phyloP scores from a whole-genome alignment of 345 rosid genomes.

The Euphorbia lathyris region DNA sequence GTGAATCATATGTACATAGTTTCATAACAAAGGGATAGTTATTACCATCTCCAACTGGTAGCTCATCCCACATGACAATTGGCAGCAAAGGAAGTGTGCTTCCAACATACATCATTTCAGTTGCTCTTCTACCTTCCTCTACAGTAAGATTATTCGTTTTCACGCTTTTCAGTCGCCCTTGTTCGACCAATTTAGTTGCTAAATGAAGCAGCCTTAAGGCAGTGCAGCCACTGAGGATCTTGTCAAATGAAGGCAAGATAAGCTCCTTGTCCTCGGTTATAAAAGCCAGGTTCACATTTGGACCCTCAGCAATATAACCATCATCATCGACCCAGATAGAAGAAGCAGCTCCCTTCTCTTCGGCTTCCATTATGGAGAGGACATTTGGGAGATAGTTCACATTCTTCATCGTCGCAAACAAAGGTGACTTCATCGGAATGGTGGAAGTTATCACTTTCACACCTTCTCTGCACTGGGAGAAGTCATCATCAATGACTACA shows the following conservation, averaged over 20 bases:
- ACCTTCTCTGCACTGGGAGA: conserved; percentile 53
- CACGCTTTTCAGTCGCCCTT: conserved; percentile 43
- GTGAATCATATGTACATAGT: background rate
- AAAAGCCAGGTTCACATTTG: conserved; percentile 64
- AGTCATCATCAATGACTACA: conserved; percentile 48
- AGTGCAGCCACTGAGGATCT: conserved; percentile 64
- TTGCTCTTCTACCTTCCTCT: conserved; percentile 47
- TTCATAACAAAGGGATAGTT: background rate
- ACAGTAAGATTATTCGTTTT: conserved; percentile 38
- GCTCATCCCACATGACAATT: conserved; percentile 58
- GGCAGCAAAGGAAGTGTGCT: conserved; percentile 68
- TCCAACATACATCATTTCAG: conserved; percentile 66
- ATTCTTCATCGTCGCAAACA: conserved; percentile 54
- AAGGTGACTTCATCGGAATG: conserved; percentile 56
- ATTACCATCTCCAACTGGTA: conserved; percentile 65
- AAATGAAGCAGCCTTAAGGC: conserved; percentile 65
- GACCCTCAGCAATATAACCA: conserved; percentile 62
- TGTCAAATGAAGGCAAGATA: conserved; percentile 55
- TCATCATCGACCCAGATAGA: conserved; percentile 65
- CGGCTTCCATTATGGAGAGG: conserved; percentile 62
- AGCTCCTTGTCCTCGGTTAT: conserved; percentile 51
- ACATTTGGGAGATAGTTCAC: conserved; percentile 69
- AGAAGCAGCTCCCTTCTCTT: conserved; percentile 55
- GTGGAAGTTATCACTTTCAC: conserved; percentile 62
- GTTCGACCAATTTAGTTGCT: conserved; percentile 51